These are phyloP conservation scores for Grigorovia jiainica DNA, from an alignment of 805 yeast species.

Conservation along the genomic window DNA sequence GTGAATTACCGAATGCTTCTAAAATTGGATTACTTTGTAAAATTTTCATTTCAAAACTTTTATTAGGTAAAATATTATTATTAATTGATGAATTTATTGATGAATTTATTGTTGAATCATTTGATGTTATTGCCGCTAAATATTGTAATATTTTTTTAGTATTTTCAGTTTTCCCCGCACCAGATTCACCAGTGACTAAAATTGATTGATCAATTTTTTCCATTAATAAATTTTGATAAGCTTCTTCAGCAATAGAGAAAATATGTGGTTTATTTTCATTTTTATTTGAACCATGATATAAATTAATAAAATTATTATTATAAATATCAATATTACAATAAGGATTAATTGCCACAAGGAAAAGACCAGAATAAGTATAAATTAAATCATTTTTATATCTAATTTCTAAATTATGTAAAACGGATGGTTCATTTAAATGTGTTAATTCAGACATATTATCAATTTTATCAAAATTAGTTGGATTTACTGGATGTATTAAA, in stretches of 20 bases:
- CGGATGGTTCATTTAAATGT: conserved; percentile 89
- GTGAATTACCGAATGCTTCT: conserved; percentile 96
- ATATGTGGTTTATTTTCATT: conserved; percentile 62
- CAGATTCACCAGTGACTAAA: conserved; percentile 96
- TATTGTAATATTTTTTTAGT: conserved; percentile 92
- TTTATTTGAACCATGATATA: conserved; percentile 44
- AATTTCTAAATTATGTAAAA: conserved; percentile 69
- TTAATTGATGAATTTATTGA: conserved; percentile 6
- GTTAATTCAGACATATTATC: conserved; percentile 95
- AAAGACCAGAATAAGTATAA: conserved; percentile 91
- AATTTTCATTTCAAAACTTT: conserved; percentile 71
- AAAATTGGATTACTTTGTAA: conserved; percentile 90
- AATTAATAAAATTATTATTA: conserved; percentile 43
- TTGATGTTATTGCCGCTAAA: conserved; percentile 62
- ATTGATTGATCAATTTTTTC: conserved; percentile 77
- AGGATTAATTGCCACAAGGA: conserved; percentile 92
- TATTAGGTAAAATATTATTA: conserved; percentile 12
- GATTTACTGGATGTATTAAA: conserved; percentile 52
- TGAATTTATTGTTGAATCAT: conserved; percentile 10
- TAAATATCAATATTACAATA: conserved; percentile 70
- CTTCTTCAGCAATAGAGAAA: conserved; percentile 80
- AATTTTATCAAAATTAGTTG: conserved; percentile 80
- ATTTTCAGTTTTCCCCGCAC: conserved; percentile 98
- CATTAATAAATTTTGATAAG: conserved; percentile 63
- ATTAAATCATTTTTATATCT: conserved; percentile 73